Base-by-base conservation (phyloP, 2,329 filamentous ascomycete genomes). In the Didymella lethalis region DNA sequence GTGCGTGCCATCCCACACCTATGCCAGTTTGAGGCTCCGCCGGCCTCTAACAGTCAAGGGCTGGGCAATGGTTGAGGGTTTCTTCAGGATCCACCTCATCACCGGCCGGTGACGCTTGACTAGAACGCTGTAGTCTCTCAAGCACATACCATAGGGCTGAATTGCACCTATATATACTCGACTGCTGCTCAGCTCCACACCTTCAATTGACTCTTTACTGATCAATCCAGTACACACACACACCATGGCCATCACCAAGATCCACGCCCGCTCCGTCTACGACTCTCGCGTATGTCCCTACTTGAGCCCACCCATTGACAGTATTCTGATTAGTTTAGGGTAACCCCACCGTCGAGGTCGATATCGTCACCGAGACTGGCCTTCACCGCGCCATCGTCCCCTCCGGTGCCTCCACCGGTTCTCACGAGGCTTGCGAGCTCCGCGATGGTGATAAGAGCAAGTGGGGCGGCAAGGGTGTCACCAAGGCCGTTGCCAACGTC, bases 281-380 rank as follows among this genome's bases (percentile, higher is more conserved):
- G 95, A 99, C 88, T 98, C 95, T 81, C 94, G 95, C 71, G 68
- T 71, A 70, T 23, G 68, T 64, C 16, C 5, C 18, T 40, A 16
- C 16, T 11, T 28, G 26, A 28, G 6, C 4, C 25, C 40, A 16
- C 12, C 44, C 11, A 23, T 52, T 40, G 51, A 48, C 43, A 32
- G n/a, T n/a, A 25, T 54, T 48, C 61, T 70, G 49, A 69, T 56
- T 14, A 29, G 20, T 36, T 44, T 36, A 71, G 68, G 88, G 88
- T 80, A 99, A 99, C 89, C 95, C 95, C 77, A 99, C 95, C 79
- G 94, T 97, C 77, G 94, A 98, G 87, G 94, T 98, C 76, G 94
- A 97, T 80, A 88, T 97, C 74, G 90, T 96, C 83, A 97, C 93
- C 73, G 92, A 96, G 85, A 96, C 91, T 74, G 94, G 94, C 77